A percentile compares a stretch with the other conserved stretches of the same genome.
phyloP scores from a whole-genome alignment of 2,329 filamentous ascomycete genomes.

The Xenoacremonium recifei region DNA sequence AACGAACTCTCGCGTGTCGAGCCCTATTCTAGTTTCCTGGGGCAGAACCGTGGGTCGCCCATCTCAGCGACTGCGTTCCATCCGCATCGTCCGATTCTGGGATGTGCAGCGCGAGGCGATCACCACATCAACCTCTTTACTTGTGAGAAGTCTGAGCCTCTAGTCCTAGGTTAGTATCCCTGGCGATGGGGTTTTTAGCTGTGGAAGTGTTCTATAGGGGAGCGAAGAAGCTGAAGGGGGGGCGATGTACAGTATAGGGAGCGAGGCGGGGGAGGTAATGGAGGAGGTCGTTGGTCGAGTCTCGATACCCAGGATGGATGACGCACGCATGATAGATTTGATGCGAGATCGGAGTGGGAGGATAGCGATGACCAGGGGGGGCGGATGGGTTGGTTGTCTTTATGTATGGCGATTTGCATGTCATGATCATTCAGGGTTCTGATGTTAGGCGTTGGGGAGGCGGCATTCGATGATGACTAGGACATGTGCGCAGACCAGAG shows the following conservation, averaged over 20 bases:
- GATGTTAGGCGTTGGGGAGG: constrained; percentile 9
- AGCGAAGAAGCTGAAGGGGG: too few relatives aligned
- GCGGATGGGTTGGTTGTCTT: too few relatives aligned
- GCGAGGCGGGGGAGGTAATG: constrained; percentile 2
- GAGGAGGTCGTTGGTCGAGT: constrained; percentile 5
- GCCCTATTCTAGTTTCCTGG: constrained; percentile 85
- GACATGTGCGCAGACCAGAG: too few relatives aligned
- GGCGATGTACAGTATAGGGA: too few relatives aligned
- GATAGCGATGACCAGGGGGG: constrained; percentile 1
- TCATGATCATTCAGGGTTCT: constrained; percentile 22
- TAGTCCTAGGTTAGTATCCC: constrained; percentile 28
- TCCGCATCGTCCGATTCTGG: constrained; percentile 88
- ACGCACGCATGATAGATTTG: not conserved
- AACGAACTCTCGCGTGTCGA: constrained; percentile 78
- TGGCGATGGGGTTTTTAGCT: constrained; percentile 17
- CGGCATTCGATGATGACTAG: constrained; percentile 10
- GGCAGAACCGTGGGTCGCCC: constrained; percentile 75
- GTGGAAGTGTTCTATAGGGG: not conserved
- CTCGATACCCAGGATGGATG: constrained; percentile 1
- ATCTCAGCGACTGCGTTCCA: constrained; percentile 93
- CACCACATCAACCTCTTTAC: constrained; percentile 88
- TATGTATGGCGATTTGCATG: constrained; percentile 23
- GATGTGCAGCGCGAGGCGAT: constrained; percentile 82
- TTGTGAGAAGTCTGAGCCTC: constrained; percentile 53
- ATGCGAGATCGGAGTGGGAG: constrained; percentile 11